These are phyloP conservation scores for Saccharomycopsis hybrid DNA, from an alignment of 1,139 yeast species.

Conservation along the genomic window DNA sequence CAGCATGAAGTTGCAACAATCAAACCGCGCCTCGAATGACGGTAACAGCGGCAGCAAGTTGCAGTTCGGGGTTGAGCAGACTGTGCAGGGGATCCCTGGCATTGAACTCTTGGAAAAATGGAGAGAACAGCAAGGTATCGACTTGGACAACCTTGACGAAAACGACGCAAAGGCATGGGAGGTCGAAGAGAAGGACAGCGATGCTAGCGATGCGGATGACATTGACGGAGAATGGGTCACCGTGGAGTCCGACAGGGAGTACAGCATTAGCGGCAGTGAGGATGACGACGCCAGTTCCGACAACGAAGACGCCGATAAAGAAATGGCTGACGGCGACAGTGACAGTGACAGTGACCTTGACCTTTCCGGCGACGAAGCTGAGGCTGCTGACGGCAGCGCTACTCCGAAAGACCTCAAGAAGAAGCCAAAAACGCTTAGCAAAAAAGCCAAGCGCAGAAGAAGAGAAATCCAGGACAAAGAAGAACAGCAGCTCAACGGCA, in stretches of 20 bases:
- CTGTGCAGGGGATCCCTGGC: slow-evolving; percentile 74
- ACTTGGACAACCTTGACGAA: slow-evolving; percentile 36
- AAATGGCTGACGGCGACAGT: slow-evolving; percentile 32
- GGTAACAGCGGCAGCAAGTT: slow-evolving; percentile 29
- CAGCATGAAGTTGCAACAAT: slow-evolving; percentile 64
- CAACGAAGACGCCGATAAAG: slow-evolving; percentile 37
- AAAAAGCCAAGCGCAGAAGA: slow-evolving; percentile 19
- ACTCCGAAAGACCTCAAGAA: slow-evolving; percentile 24
- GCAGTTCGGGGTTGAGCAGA: slow-evolving; percentile 66
- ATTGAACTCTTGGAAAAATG: slow-evolving; percentile 83
- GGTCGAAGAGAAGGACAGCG: slow-evolving; percentile 60
- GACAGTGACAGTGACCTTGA: slow-evolving; percentile 30
- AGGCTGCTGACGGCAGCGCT: no score
- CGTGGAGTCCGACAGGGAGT: slow-evolving; percentile 45
- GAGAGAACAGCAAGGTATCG: slow-evolving; percentile 66
- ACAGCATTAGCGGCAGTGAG: slow-evolving; percentile 36
- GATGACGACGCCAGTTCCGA: slow-evolving; percentile 41
- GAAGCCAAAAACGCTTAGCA: slow-evolving; percentile 19
- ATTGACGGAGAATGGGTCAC: slow-evolving; percentile 29
- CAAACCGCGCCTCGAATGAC: slow-evolving; percentile 28
- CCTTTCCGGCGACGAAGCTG: slow-evolving; percentile 35
- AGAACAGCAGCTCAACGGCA: slow-evolving; percentile 26
- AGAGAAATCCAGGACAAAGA: slow-evolving; percentile 19
- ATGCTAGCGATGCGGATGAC: slow-evolving; percentile 46
- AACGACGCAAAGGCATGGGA: slow-evolving; percentile 44